These are phyloP conservation scores for Nematodospora anomalae DNA, from an alignment of 1,139 yeast species.

Conservation along the genomic window DNA sequence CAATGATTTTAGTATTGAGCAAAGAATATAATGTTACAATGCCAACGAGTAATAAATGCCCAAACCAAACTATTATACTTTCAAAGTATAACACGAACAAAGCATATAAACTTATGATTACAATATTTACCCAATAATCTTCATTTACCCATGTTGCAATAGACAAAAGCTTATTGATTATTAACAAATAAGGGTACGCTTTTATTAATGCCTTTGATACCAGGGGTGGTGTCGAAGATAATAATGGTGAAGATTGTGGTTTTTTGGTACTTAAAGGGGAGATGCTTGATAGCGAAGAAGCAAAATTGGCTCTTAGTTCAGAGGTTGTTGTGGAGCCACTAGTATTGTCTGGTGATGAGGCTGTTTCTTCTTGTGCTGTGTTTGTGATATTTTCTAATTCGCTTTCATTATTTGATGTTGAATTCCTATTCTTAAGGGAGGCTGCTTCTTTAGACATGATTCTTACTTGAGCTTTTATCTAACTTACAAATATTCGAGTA, in stretches of 20 bases:
- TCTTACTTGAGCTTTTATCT: no score
- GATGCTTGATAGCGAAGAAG: constrained; percentile 4
- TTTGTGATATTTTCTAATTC: constrained; percentile 2
- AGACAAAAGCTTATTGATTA: constrained; percentile 67
- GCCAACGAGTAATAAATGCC: constrained; percentile 74
- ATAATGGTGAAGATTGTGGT: constrained; percentile 61
- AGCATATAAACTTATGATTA: constrained; percentile 57
- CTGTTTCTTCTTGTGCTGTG: constrained; percentile 3
- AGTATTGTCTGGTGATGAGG: neutral
- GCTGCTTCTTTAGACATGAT: no score
- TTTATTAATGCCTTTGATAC: constrained; percentile 80
- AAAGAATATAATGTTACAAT: constrained; percentile 66
- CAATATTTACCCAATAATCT: constrained; percentile 73
- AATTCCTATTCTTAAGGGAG: neutral
- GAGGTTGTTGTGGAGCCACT: neutral
- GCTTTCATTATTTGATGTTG: neutral
- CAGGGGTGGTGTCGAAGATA: constrained; percentile 85
- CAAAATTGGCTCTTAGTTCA: constrained; percentile 16
- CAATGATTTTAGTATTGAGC: constrained; percentile 49
- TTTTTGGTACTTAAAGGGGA: constrained; percentile 16
- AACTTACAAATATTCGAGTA: no score
- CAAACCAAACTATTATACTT: constrained; percentile 68
- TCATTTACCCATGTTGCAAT: constrained; percentile 90
- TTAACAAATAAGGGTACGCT: constrained; percentile 79
- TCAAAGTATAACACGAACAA: constrained; percentile 74